Conservation (phyloP, 805 yeast species). For the Blastobotrys terrestris region DNA sequence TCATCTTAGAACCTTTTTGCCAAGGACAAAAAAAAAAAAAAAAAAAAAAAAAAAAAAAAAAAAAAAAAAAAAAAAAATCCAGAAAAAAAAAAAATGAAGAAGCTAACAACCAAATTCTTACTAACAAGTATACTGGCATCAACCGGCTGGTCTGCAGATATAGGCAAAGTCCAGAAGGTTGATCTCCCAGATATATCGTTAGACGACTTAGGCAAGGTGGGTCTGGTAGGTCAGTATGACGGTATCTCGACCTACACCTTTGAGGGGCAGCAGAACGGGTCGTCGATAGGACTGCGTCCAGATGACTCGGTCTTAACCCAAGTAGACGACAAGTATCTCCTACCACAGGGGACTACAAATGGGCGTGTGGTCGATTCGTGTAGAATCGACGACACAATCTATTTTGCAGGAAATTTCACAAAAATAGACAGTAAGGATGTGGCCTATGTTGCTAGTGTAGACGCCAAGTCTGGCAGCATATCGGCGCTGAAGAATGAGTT, state of each 20-base stretch:
- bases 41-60: too few relatives aligned
- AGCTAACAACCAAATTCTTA: not conserved
- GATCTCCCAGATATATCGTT: slow-evolving; percentile 20
- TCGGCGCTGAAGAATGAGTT: slow-evolving; percentile 17
- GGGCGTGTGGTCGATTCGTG: slow-evolving; percentile 21
- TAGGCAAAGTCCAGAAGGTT: slow-evolving; percentile 15
- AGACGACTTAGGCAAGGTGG: slow-evolving; percentile 25
- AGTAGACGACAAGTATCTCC: slow-evolving; percentile 17
- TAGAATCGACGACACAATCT: slow-evolving; percentile 18
- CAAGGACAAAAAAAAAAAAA: not conserved
- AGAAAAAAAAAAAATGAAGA: not conserved
- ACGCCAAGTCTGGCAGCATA: slow-evolving; percentile 23
- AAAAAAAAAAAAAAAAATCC: not conserved
- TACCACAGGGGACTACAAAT: slow-evolving; percentile 13
- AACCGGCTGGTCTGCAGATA: not conserved
- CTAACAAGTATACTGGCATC: slow-evolving; percentile 1
- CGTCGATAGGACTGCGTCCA: slow-evolving; percentile 11
- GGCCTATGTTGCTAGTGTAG: slow-evolving; percentile 23
- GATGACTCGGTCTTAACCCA: slow-evolving; percentile 20
- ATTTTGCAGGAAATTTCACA: slow-evolving; percentile 29
- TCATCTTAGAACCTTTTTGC: not conserved
- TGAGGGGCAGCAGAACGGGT: slow-evolving; percentile 32
- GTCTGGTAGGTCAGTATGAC: slow-evolving; percentile 34
- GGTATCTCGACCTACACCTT: slow-evolving; percentile 34
- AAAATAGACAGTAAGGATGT: slow-evolving; percentile 15